Percentiles rank a stretch among this genome's conserved stretches.
Evolutionary conservation across 2,329 filamentous ascomycete species (phyloP).

Genomic region (Sclerotinia sclerotiorum): DNA sequence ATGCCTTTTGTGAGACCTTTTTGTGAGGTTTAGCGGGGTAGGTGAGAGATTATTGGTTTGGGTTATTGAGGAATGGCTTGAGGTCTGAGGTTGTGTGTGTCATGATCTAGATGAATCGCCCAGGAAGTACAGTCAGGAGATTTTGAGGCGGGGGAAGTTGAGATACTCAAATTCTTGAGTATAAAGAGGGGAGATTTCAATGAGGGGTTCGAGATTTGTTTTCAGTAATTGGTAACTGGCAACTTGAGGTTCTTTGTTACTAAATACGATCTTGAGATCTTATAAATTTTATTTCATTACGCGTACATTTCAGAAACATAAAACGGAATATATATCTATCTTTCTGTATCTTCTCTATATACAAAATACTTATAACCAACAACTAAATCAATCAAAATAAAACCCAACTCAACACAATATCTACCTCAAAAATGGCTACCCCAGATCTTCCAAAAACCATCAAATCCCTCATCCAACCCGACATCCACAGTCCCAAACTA

Average conservation of each 20-base stretch:
- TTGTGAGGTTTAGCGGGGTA: neutral
- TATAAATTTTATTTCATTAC: neutral
- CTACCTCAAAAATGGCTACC: neutral
- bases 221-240: neutral
- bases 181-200: slow-evolving; percentile 5
- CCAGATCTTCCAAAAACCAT: neutral
- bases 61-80: neutral
- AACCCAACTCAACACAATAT: neutral
- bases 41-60: neutral
- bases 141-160: neutral
- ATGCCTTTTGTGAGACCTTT: neutral
- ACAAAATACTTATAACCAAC: neutral
- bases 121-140: neutral
- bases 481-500: slow-evolving; percentile 8
- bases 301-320: neutral
- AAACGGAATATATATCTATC: neutral
- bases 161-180: neutral
- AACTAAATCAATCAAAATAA: neutral
- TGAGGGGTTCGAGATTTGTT: neutral
- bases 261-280: neutral
- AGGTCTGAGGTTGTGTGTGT: neutral
- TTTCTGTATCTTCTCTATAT: neutral
- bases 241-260: neutral
- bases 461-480: slow-evolving; percentile 17
- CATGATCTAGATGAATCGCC: neutral